phyloP scores from a whole-genome alignment of 2,329 filamentous ascomycete genomes.

The Pseudomassariella vexata region DNA sequence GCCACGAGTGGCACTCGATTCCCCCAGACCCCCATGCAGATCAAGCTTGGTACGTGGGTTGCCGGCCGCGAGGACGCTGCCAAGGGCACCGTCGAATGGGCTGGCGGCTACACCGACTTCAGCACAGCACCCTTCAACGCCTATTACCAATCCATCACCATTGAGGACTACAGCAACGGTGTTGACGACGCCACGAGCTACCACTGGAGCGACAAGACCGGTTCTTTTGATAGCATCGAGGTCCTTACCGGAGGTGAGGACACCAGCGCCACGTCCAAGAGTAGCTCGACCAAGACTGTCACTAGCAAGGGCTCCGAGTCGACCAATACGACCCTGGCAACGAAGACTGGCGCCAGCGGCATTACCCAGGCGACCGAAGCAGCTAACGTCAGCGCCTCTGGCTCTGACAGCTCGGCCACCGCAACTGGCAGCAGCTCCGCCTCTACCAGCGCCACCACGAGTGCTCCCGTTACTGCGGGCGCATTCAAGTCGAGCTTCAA shows the following conservation, averaged over 20 bases:
- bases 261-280: slow-evolving; percentile 11
- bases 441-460: slow-evolving; percentile 9
- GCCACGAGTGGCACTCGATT: slow-evolving; percentile 53
- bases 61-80: slow-evolving; percentile 52
- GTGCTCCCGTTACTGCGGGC: slow-evolving; percentile 10
- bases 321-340: slow-evolving; percentile 5
- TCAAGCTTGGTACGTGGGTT: slow-evolving; percentile 66
- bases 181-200: slow-evolving; percentile 44
- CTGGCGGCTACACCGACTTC: slow-evolving; percentile 55
- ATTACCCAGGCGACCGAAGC: slow-evolving; percentile 14
- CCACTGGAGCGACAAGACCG: slow-evolving; percentile 41
- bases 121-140: slow-evolving; percentile 44
- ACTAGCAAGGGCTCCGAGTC: slow-evolving; percentile 9
- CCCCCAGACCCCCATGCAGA: slow-evolving; percentile 69
- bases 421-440: slow-evolving; percentile 7
- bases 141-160: slow-evolving; percentile 51
- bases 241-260: slow-evolving; percentile 32
- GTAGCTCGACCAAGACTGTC: slow-evolving; percentile 8
- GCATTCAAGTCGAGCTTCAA: slow-evolving; percentile 19
- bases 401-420: slow-evolving; percentile 4
- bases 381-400: slow-evolving; percentile 9
- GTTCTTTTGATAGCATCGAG: slow-evolving; percentile 46
- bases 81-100: slow-evolving; percentile 66
- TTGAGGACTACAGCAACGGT: slow-evolving; percentile 50
- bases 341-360: slow-evolving; percentile 15